phyloP scores from a whole-genome alignment of 352 stramenopile genomes.

The Peronospora destructor region DNA sequence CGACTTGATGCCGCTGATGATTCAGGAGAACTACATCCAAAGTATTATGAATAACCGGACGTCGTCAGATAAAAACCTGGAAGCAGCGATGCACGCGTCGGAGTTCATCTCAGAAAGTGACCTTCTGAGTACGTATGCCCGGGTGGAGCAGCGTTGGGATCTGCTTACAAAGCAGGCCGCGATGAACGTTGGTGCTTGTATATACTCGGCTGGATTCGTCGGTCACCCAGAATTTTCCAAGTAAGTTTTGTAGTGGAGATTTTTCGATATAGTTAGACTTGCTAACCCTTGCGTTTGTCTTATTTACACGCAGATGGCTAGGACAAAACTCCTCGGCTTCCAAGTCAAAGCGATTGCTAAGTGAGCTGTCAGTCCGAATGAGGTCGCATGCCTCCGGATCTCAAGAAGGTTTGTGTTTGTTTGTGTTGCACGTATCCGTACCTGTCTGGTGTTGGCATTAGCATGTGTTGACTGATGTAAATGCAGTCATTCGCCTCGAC shows the following conservation, averaged over 20 bases:
- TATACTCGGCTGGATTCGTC: slow-evolving; percentile 79
- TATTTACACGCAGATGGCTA: slow-evolving; percentile 86
- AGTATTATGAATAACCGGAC: slow-evolving; percentile 74
- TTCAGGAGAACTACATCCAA: slow-evolving; percentile 89
- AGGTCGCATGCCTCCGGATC: slow-evolving; percentile 76
- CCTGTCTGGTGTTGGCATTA: slow-evolving; percentile 1
- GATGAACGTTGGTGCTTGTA: slow-evolving; percentile 85
- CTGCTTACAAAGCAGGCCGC: slow-evolving; percentile 89
- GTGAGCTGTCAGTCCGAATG: slow-evolving; percentile 95
- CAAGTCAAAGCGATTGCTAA: slow-evolving; percentile 93
- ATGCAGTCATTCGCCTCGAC: slow-evolving; percentile 77
- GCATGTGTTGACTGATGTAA: neutral
- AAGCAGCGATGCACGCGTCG: slow-evolving; percentile 81
- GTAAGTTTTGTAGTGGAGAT: slow-evolving; percentile 34
- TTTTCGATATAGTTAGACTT: neutral
- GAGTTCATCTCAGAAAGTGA: slow-evolving; percentile 89
- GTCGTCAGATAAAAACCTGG: slow-evolving; percentile 70
- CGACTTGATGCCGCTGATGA: slow-evolving; percentile 94
- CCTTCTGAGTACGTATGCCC: slow-evolving; percentile 69
- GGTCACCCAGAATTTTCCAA: slow-evolving; percentile 86
- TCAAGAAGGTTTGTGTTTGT: slow-evolving; percentile 57
- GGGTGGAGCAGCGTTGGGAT: slow-evolving; percentile 90
- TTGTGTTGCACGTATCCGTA: slow-evolving; percentile 4
- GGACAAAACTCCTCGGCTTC: slow-evolving; percentile 95
- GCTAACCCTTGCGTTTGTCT: slow-evolving; percentile 15